Evolutionary conservation across 2,329 filamentous ascomycete species (phyloP).

Genomic region (Aspergillus spinulosporus): DNA sequence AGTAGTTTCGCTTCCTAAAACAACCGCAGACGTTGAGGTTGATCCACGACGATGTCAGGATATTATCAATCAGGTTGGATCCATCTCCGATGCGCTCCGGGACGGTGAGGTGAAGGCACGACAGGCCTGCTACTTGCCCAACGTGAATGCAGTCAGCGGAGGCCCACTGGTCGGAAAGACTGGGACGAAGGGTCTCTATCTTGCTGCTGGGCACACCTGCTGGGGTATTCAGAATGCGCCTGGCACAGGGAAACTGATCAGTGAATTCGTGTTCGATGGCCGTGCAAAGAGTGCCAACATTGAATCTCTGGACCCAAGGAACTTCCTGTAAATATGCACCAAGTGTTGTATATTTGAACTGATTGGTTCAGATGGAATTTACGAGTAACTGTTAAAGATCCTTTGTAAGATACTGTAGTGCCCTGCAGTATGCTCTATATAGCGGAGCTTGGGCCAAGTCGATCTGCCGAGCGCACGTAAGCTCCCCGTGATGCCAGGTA

Average conservation of each 20-base stretch:
- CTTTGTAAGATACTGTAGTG: not conserved
- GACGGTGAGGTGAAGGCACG: conserved; percentile 68
- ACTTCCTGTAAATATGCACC: conserved; percentile 40
- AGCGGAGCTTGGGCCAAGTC: conserved; percentile 36
- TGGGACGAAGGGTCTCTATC: conserved; percentile 68
- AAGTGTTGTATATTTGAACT: not conserved
- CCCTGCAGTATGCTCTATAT: not conserved
- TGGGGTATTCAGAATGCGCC: conserved; percentile 98
- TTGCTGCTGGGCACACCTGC: conserved; percentile 91
- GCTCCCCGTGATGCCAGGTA: conserved; percentile 25
- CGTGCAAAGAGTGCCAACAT: conserved; percentile 67
- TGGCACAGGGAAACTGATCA: conserved; percentile 78
- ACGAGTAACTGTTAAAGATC: not conserved
- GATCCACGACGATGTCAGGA: conserved; percentile 80
- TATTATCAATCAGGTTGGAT: conserved; percentile 72
- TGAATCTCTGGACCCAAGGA: conserved; percentile 65
- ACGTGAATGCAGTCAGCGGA: conserved; percentile 59
- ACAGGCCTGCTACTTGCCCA: conserved; percentile 93
- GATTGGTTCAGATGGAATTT: not conserved
- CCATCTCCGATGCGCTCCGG: conserved; percentile 59
- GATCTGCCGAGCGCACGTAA: conserved; percentile 30
- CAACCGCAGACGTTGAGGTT: conserved; percentile 71
- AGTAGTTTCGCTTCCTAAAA: conserved; percentile 70
- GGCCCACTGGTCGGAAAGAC: conserved; percentile 78
- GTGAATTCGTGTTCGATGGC: conserved; percentile 76